These are phyloP conservation scores for Phyllosticta citriasiana DNA, from an alignment of 2,329 filamentous ascomycete genomes.

Conservation along the genomic window DNA sequence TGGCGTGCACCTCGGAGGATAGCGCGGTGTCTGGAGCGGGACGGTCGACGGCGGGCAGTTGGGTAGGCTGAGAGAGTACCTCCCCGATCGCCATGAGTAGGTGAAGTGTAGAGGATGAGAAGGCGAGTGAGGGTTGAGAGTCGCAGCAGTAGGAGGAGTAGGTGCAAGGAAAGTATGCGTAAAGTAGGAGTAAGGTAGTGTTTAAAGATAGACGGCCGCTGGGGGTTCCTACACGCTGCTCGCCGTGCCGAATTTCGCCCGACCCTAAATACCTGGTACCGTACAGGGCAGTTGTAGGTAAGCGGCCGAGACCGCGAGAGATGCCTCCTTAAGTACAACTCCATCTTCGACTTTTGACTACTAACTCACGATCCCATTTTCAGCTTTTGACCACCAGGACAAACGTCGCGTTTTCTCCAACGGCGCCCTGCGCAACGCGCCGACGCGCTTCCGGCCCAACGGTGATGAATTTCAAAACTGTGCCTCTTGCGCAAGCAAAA, in stretches of 20 bases:
- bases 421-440: background rate
- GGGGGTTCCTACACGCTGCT: background rate
- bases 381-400: no score
- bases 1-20: conserved; percentile 5
- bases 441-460: background rate
- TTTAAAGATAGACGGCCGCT: conserved; percentile 2
- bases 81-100: conserved; percentile 8
- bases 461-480: background rate
- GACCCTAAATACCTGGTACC: background rate
- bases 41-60: conserved; percentile 8
- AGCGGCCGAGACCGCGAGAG: no score
- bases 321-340: no score
- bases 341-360: background rate
- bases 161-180: background rate
- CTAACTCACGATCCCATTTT: background rate
- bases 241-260: background rate
- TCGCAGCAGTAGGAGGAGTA: background rate
- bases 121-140: background rate
- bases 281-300: no score
- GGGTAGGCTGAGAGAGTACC: conserved; percentile 5
- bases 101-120: background rate
- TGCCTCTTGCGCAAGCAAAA: background rate
- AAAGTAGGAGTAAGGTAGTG: conserved; percentile 5
- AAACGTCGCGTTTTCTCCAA: no score
- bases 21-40: conserved; percentile 2